Evolutionary conservation across 805 yeast genomes (phyloP).

Genomic region (Brettanomyces custersianus): DNA sequence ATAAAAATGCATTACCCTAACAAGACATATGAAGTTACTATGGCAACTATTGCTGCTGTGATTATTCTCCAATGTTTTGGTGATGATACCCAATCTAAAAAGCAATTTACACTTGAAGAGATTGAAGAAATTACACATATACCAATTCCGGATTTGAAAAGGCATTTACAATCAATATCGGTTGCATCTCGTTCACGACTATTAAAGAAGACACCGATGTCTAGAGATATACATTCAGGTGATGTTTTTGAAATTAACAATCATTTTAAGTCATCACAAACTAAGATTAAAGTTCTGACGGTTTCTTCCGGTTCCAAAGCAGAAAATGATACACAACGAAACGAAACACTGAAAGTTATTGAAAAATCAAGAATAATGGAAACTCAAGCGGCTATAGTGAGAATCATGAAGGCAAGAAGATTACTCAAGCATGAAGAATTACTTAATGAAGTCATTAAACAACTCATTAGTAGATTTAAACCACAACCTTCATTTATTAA

Average conservation of each 20-base stretch:
- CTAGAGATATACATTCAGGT: constrained; percentile 52
- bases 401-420: constrained; percentile 77
- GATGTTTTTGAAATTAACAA: constrained; percentile 65
- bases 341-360: constrained; percentile 46
- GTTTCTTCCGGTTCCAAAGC: constrained; percentile 39
- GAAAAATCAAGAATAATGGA: constrained; percentile 57
- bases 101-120: constrained; percentile 48
- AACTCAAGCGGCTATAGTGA: constrained; percentile 77
- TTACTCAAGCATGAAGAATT: constrained; percentile 53
- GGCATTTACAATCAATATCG: constrained; percentile 73
- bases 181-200: constrained; percentile 76
- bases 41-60: constrained; percentile 76
- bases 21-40: constrained; percentile 64
- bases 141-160: constrained; percentile 60
- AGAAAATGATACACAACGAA: constrained; percentile 46
- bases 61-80: constrained; percentile 62
- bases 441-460: constrained; percentile 54
- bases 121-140: constrained; percentile 60
- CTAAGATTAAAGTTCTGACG: constrained; percentile 67
- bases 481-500: constrained; percentile 64
- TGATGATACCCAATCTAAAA: constrained; percentile 41
- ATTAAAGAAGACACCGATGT: constrained; percentile 65
- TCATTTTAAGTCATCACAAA: constrained; percentile 56
- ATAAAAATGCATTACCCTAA: constrained; percentile 61
- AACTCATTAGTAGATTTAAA: constrained; percentile 52